A percentile compares a stretch with the other conserved stretches of the same genome.
phyloP scores from a whole-genome alignment of 2,329 filamentous ascomycete species.

The Gaeumannomyces sp. region DNA sequence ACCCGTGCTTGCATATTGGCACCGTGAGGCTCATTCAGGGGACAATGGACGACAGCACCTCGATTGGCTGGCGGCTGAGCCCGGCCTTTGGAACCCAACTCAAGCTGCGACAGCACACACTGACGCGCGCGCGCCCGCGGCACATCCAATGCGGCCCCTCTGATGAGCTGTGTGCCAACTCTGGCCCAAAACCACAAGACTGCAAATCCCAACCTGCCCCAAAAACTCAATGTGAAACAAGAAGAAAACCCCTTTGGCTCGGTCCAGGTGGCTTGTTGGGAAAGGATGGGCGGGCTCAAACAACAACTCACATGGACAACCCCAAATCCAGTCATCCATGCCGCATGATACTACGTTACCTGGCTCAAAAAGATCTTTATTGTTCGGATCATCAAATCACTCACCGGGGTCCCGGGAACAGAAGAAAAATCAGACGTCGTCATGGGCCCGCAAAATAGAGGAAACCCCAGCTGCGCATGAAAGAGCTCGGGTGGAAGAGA shows the following conservation, averaged over 20 bases:
- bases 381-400: background rate
- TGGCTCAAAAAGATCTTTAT: background rate
- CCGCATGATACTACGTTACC: background rate
- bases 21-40: background rate
- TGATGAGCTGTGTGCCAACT: no score
- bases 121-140: background rate
- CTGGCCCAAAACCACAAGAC: no score
- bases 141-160: background rate
- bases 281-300: no score
- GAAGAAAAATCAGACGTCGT: no score
- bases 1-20: background rate
- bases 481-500: background rate
- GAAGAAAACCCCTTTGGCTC: no score
- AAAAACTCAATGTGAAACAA: background rate
- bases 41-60: background rate
- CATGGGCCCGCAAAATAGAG: no score
- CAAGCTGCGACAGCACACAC: background rate
- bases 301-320: no score
- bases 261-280: no score
- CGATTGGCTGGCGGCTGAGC: background rate
- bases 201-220: background rate
- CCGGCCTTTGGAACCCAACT: background rate
- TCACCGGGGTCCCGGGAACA: no score
- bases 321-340: background rate
- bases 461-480: background rate